A percentile compares a stretch with the other conserved stretches of the same genome.
Evolutionary conservation across 1,284 basidiomycete species (phyloP).

Genomic region (Rhodotorula sp.): DNA sequence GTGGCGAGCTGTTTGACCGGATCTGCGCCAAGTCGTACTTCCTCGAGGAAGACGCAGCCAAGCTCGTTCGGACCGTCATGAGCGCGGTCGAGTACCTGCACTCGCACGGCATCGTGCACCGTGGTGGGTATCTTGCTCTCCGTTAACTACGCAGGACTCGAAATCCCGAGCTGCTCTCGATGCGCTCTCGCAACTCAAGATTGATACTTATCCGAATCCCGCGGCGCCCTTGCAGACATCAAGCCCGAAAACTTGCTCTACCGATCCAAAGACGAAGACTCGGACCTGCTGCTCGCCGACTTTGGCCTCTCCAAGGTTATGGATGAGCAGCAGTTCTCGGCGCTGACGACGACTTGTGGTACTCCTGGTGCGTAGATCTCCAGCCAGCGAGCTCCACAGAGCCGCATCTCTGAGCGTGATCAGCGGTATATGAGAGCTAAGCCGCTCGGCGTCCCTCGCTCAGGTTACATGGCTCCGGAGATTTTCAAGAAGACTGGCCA

Average conservation of each 20-base stretch:
- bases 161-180: background rate
- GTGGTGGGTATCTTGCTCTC: no score
- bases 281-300: slow-evolving; percentile 96
- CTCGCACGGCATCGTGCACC: slow-evolving; percentile 89
- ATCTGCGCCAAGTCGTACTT: slow-evolving; percentile 86
- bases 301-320: slow-evolving; percentile 75
- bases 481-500: slow-evolving; percentile 97
- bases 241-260: slow-evolving; percentile 98
- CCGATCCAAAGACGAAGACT: slow-evolving; percentile 81
- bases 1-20: slow-evolving; percentile 95
- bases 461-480: slow-evolving; percentile 87
- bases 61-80: slow-evolving; percentile 81
- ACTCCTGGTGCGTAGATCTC: slow-evolving; percentile 64
- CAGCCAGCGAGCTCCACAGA: no score
- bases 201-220: background rate
- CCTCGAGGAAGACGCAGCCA: slow-evolving; percentile 72
- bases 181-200: background rate
- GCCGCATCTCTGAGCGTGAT: no score
- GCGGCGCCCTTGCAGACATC: slow-evolving; percentile 60
- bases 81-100: slow-evolving; percentile 90
- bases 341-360: slow-evolving; percentile 93
- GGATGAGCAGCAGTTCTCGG: slow-evolving; percentile 82
- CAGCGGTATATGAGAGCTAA: no score
- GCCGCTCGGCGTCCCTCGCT: no score
- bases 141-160: no score